Base-by-base conservation (phyloP, 441 rosid species). In the Euphorbia schlechtendalii region DNA sequence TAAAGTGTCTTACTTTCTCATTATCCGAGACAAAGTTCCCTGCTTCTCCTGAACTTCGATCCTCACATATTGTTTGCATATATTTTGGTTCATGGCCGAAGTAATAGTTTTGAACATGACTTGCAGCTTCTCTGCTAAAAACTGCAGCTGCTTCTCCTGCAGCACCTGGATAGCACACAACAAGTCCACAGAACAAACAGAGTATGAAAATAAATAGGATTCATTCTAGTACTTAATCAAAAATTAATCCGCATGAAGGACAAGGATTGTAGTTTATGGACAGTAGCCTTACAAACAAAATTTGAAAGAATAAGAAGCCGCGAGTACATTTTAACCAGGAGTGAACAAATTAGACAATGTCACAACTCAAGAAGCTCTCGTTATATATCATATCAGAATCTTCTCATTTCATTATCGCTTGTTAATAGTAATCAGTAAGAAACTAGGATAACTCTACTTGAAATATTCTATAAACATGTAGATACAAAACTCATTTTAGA, bases 91-190 rank as follows among this genome's bases (percentile, higher is more conserved):
- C 78, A 67, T 81, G 75, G 63, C 78, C 76, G 66, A 78, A 34
- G 71, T 84, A 86, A 73, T 87, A 92, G 82, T 87, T 87, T 77
- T 91, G 94, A 82, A 91, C 77, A 67, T 82, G 80, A 71, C 75
- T 78, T 70, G 86, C 87, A 75, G 96, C 97, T 74, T 84, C 77
- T 74, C 86, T 95, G 77, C 90, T 87, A 75, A 90, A 90, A 87
- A 87, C 80, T 45, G 76, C 81, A 77, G 82, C 74, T 63, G 88
- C 89, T 76, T 91, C 96, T 73, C 87, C 99, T 45, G 94, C 97
- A 81, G 93, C 91, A 73, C 92, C 99, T 90, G 68, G 5, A 59
- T 13, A 69, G 5, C 14, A 38, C 40, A 38, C 12, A 59, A 6
- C 0, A 3, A 36, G 36, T 59, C 20, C n/a, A n/a, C n/a, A n/a